phyloP scores from a whole-genome alignment of 2,329 filamentous ascomycete species.

The Trichoderma arundinaceum region DNA sequence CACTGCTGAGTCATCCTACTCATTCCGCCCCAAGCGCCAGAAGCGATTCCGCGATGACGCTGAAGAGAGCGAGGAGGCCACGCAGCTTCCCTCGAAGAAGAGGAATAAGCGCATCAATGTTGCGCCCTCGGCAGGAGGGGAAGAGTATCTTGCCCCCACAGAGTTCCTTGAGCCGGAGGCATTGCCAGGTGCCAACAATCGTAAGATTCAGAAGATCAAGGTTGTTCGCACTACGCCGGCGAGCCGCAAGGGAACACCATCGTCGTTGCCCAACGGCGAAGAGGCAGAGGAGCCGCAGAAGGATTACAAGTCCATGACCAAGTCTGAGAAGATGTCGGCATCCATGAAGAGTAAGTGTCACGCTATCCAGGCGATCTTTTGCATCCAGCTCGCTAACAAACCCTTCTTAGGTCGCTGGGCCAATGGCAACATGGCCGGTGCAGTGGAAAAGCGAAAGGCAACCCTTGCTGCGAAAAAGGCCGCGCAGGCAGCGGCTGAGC shows the following conservation, averaged over 20 bases:
- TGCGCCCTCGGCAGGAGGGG: slow-evolving; percentile 29
- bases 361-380: not conserved
- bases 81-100: slow-evolving; percentile 49
- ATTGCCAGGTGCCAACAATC: slow-evolving; percentile 35
- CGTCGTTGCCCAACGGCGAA: slow-evolving; percentile 37
- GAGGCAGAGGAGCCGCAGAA: slow-evolving; percentile 53
- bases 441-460: slow-evolving; percentile 65
- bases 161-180: slow-evolving; percentile 34
- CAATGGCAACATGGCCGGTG: slow-evolving; percentile 64
- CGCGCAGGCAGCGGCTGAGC: slow-evolving; percentile 50
- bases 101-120: slow-evolving; percentile 41
- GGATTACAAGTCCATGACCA: slow-evolving; percentile 66
- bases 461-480: slow-evolving; percentile 65
- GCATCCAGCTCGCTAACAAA: slow-evolving; percentile 37
- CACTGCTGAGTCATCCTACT: slow-evolving; percentile 58
- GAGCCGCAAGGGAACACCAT: slow-evolving; percentile 42
- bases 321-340: slow-evolving; percentile 69
- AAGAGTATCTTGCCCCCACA: slow-evolving; percentile 10
- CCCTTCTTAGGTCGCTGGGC: slow-evolving; percentile 59
- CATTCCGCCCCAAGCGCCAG: slow-evolving; percentile 61
- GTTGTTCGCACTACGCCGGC: slow-evolving; percentile 42
- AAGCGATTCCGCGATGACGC: slow-evolving; percentile 59
- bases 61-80: slow-evolving; percentile 48
- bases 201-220: slow-evolving; percentile 49
- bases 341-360: slow-evolving; percentile 65